Percentiles rank a stretch among this genome's conserved stretches.
Evolutionary conservation across 1,284 basidiomycete genomes (phyloP).

Genomic region (Anthracocystis setariae): DNA sequence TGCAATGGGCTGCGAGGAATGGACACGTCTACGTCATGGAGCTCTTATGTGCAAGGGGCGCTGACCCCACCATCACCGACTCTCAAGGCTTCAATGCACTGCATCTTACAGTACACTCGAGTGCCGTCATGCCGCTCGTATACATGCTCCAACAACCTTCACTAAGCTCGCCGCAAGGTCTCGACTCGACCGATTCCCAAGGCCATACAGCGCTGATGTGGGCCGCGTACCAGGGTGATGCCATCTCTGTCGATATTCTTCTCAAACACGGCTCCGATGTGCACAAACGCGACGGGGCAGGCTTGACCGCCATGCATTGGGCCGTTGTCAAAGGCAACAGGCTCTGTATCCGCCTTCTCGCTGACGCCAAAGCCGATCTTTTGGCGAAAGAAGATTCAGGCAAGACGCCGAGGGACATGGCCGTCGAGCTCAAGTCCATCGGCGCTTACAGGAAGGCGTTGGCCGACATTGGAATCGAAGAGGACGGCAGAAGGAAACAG

Average conservation of each 20-base stretch:
- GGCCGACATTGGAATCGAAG: conserved; percentile 75
- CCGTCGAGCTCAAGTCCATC: conserved; percentile 81
- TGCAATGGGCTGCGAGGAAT: conserved; percentile 96
- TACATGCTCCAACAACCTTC: conserved; percentile 86
- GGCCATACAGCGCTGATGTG: conserved; percentile 98
- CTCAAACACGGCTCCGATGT: conserved; percentile 86
- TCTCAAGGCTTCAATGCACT: conserved; percentile 96
- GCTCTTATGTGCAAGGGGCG: conserved; percentile 84
- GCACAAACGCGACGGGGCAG: conserved; percentile 79
- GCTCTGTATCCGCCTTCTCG: conserved; percentile 80
- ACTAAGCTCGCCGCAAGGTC: conserved; percentile 30
- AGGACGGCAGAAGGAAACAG: conserved; percentile 71
- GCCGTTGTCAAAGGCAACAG: conserved; percentile 95
- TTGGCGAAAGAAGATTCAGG: conserved; percentile 83
- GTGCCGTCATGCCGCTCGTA: conserved; percentile 89
- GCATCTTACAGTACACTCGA: conserved; percentile 93
- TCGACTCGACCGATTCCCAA: conserved; percentile 75
- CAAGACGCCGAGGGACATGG: conserved; percentile 93
- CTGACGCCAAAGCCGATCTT: conserved; percentile 86
- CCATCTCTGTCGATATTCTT: conserved; percentile 89
- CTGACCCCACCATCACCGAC: conserved; percentile 90
- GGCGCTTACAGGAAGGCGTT: conserved; percentile 87
- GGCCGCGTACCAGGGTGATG: conserved; percentile 99
- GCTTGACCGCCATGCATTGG: conserved; percentile 94
- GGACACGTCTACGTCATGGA: conserved; percentile 95